A percentile compares a stretch with the other conserved stretches of the same genome.
Evolutionary conservation across 352 stramenopile genomes (phyloP).

Genomic region (Phytophthora hybrid): DNA sequence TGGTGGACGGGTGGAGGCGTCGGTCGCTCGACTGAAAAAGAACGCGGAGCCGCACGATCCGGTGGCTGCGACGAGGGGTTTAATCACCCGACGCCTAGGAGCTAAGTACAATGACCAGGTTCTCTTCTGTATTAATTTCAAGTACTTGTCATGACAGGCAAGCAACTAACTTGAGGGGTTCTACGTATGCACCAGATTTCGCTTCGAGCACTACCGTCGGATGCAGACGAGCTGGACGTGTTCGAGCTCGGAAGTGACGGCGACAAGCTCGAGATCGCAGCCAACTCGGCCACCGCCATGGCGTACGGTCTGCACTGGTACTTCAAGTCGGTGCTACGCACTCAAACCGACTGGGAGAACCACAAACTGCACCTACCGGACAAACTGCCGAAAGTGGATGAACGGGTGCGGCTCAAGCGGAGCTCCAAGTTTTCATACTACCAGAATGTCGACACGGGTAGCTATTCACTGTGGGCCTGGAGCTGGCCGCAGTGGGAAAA

Average conservation of each 20-base stretch:
- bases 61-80: constrained; percentile 49
- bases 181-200: constrained; percentile 53
- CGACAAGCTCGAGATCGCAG: constrained; percentile 65
- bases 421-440: constrained; percentile 88
- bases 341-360: constrained; percentile 85
- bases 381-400: constrained; percentile 52
- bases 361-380: constrained; percentile 69
- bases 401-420: constrained; percentile 56
- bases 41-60: constrained; percentile 58
- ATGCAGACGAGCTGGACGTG: constrained; percentile 61
- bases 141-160: neutral
- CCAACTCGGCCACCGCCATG: constrained; percentile 67
- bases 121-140: neutral
- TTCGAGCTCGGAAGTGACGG: constrained; percentile 60
- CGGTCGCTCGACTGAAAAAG: constrained; percentile 27
- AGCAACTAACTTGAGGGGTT: neutral
- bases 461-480: constrained; percentile 91
- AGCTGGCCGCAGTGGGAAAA: constrained; percentile 88
- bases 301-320: constrained; percentile 80
- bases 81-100: constrained; percentile 66
- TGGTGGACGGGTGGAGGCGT: constrained; percentile 15
- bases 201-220: constrained; percentile 53
- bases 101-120: constrained; percentile 52
- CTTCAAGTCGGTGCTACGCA: constrained; percentile 72
- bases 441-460: constrained; percentile 93